These are phyloP conservation scores for Trichophyton simii DNA, from an alignment of 2,329 filamentous ascomycete species.

Conservation along the genomic window DNA sequence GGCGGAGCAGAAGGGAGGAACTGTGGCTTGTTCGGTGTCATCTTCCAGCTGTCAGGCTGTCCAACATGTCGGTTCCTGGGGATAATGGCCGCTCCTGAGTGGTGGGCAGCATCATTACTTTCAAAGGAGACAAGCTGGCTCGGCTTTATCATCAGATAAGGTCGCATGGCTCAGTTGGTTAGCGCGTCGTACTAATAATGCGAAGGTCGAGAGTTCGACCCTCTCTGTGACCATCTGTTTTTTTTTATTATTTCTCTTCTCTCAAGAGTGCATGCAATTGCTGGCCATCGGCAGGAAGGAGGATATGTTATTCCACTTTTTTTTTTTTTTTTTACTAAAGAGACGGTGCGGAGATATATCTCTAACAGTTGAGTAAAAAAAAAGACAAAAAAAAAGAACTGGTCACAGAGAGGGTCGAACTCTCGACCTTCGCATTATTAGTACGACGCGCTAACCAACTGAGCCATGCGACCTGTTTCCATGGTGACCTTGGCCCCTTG, in stretches of 20 bases:
- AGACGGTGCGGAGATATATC: not conserved
- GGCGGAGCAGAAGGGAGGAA: not conserved
- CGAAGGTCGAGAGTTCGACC: conserved; percentile 11
- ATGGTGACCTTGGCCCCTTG: not conserved
- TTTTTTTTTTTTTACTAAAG: not conserved
- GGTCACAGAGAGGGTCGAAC: conserved; percentile 5
- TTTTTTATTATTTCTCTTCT: no score
- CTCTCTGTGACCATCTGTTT: conserved; percentile 8
- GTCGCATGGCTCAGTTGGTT: conserved; percentile 2
- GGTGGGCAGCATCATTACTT: not conserved
- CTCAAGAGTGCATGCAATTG: no score
- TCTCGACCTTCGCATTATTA: conserved; percentile 5
- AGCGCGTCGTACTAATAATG: conserved; percentile 5
- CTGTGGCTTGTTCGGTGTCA: not conserved
- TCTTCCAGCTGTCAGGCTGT: not conserved
- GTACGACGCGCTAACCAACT: conserved; percentile 5
- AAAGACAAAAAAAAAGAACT: not conserved
- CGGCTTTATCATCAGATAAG: not conserved
- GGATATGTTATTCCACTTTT: no score
- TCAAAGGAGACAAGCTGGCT: not conserved
- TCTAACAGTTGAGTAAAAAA: not conserved
- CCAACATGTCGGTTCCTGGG: no score
- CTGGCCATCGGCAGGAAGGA: no score
- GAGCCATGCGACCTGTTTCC: conserved; percentile 1
- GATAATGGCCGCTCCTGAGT: not conserved